phyloP scores from a whole-genome alignment of 1,139 yeast species.

The Debaryomycetaceae sp. region DNA sequence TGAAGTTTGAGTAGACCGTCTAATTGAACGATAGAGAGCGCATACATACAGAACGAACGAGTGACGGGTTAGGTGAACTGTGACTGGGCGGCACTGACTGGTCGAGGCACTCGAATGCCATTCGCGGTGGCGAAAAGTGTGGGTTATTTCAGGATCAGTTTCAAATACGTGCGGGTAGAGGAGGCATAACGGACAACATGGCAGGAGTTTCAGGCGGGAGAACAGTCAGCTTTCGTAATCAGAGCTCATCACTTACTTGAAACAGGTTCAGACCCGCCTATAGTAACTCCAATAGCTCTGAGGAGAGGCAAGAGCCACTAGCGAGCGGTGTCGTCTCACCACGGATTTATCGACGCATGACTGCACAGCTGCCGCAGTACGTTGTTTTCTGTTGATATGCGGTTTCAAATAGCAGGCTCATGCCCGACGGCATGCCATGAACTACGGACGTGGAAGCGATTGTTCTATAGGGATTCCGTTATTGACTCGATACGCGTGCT shows the following conservation, averaged over 20 bases:
- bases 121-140: too few relatives aligned
- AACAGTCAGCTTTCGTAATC: background rate
- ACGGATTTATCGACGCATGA: too few relatives aligned
- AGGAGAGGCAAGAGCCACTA: too few relatives aligned
- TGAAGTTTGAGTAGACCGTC: background rate
- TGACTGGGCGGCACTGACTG: too few relatives aligned
- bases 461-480: background rate
- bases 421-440: background rate
- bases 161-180: too few relatives aligned
- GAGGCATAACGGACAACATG: too few relatives aligned
- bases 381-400: background rate
- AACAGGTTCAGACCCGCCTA: background rate
- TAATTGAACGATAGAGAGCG: background rate
- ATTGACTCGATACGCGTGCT: background rate
- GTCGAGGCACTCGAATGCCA: too few relatives aligned
- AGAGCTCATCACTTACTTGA: background rate
- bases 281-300: background rate
- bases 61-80: too few relatives aligned
- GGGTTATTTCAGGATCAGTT: too few relatives aligned
- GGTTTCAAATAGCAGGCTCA: background rate
- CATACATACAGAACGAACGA: background rate
- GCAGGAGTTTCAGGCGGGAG: background rate
- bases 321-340: too few relatives aligned
- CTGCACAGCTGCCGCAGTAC: too few relatives aligned
- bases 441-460: background rate